Evolutionary conservation across 83 land plant species (phyloP), one percentile per base, ranked within the genome.

Genomic region (Thuja plicata): DNA sequence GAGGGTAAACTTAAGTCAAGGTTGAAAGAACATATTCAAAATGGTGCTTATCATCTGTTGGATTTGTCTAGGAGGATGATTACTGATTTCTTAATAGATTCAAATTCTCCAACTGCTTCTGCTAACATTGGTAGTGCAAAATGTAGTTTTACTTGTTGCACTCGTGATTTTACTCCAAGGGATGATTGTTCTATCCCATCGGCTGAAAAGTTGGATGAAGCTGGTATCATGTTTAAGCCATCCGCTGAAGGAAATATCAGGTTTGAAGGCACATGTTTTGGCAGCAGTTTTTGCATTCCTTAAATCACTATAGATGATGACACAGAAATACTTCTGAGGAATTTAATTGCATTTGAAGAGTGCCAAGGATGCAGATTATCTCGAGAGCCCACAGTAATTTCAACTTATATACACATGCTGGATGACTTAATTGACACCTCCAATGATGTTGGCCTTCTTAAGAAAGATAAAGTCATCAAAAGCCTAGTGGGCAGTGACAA

Each of bases 301-400:
- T 4, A 16, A 17, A 55, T 55, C 3, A 16, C 62, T 16, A 5
- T 55, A 1, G 21, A 17, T 55, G 62, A 55, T 55, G 62, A 17
- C 21, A 89, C 89, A 0, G 89, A 89, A 50, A 66, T 78, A 30
- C 50, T 70, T 71, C 86, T 91, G 57, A 81, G 88, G 21, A 91
- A 91, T 70, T 88, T 91, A 17, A 88, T 91, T 37, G 92, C 91
- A 6, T 91, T 91, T 48, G 92, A 91, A 87, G 78, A 86, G 37
- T 87, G 88, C 15, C 90, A 91, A 50, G 21, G 62, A 4, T 11
- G 89, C 77, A 5, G 89, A 88, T 41, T 86, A 62, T 19, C 88
- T 89, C 24, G 21, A 16, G 86, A 85, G 15, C 79, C 24, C 85
- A 91, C 81, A 85, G 71, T 88, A 0, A 57, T 88, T 45, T 91